Evolutionary conservation across 2,329 filamentous ascomycete genomes (phyloP).

Genomic region (Fusarium vanettenii): DNA sequence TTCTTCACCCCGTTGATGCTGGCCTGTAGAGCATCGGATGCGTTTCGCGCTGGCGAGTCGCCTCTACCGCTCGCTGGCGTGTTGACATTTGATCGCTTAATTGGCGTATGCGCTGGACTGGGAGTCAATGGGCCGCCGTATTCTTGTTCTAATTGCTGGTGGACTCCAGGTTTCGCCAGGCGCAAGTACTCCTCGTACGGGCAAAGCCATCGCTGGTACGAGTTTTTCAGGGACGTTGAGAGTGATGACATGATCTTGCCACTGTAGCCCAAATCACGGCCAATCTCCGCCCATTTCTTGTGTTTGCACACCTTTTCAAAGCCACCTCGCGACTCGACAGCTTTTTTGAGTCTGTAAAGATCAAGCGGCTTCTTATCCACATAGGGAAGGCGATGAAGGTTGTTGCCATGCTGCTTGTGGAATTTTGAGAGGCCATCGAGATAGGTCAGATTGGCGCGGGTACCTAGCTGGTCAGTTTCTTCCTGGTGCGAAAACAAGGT

Average conservation of each 20-base stretch:
- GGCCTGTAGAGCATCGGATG: constrained; percentile 64
- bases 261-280: constrained; percentile 94
- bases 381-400: constrained; percentile 92
- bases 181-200: constrained; percentile 96
- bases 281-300: constrained; percentile 99
- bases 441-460: constrained; percentile 94
- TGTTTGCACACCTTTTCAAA: constrained; percentile 97
- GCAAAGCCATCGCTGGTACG: constrained; percentile 95
- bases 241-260: constrained; percentile 99
- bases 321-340: constrained; percentile 91
- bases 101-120: constrained; percentile 73
- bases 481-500: neutral
- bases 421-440: constrained; percentile 95
- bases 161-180: constrained; percentile 93
- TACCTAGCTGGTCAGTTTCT: constrained; percentile 70
- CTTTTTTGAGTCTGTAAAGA: constrained; percentile 95
- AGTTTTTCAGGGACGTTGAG: constrained; percentile 97
- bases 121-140: constrained; percentile 93
- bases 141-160: constrained; percentile 92
- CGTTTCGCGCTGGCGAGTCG: constrained; percentile 74
- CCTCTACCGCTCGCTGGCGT: constrained; percentile 68
- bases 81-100: constrained; percentile 72
- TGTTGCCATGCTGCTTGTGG: constrained; percentile 95
- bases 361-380: constrained; percentile 98
- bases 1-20: constrained; percentile 59